Percentiles rank a stretch among this genome's conserved stretches.
Conservation (phyloP, 2,329 filamentous ascomycete species). For the Arthroderma sp. region DNA sequence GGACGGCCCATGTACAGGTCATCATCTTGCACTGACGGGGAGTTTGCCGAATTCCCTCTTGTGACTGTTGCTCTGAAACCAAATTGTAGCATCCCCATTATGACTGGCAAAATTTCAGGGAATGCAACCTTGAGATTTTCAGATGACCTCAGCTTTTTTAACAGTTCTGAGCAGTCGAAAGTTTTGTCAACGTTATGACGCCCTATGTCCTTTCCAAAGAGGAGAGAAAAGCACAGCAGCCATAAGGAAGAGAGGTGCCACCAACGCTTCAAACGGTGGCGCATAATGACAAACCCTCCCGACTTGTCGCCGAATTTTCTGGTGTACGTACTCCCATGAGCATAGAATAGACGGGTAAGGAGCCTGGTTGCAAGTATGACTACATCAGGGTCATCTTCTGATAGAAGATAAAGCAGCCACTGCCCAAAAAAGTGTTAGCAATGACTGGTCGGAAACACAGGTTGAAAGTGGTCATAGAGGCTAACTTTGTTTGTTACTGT, state of each 20-base stretch:
- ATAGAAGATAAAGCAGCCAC: conserved; percentile 86
- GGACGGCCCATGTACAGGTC: conserved; percentile 2
- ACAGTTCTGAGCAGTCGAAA: conserved; percentile 60
- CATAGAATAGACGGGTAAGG: conserved; percentile 66
- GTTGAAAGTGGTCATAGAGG: background rate
- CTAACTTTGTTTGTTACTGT: conserved; percentile 88
- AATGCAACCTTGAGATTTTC: conserved; percentile 54
- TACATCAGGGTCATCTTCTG: conserved; percentile 71
- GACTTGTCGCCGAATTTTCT: conserved; percentile 76
- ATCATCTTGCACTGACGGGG: conserved; percentile 2
- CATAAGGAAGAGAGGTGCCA: conserved; percentile 78
- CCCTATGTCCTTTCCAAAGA: conserved; percentile 73
- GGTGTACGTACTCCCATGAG: conserved; percentile 68
- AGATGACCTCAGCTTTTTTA: conserved; percentile 52
- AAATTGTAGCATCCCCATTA: conserved; percentile 76
- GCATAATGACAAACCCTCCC: conserved; percentile 78
- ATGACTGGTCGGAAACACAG: conserved; percentile 6
- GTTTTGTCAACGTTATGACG: conserved; percentile 58
- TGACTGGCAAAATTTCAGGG: conserved; percentile 64
- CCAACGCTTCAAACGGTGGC: conserved; percentile 66
- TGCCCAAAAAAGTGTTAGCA: conserved; percentile 22
- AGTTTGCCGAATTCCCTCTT: conserved; percentile 39
- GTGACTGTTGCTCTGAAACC: conserved; percentile 56
- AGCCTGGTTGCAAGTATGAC: conserved; percentile 72
- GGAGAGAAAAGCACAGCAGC: conserved; percentile 74